Percentiles rank a stretch among this genome's conserved stretches.
These are phyloP conservation scores for Chytriomyces hyalinus DNA, from an alignment of 192 early-diverging fungal species.

Conservation along the genomic window DNA sequence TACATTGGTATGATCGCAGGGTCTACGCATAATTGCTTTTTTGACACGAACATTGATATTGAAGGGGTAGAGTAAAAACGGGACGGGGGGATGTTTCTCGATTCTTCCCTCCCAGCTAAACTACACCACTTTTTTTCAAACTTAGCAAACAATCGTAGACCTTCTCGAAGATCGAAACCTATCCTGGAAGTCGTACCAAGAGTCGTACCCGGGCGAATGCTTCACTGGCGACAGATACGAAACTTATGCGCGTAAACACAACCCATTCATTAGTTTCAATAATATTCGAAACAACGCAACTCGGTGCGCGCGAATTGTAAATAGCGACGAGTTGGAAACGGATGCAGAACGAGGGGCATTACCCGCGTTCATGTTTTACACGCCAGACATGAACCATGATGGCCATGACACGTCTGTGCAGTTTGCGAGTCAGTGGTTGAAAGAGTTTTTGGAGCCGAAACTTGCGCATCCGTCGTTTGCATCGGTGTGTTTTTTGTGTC, in stretches of 20 bases:
- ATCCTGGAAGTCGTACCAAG: slow-evolving; percentile 69
- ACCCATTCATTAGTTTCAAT: slow-evolving; percentile 67
- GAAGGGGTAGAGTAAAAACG: slow-evolving; percentile 24
- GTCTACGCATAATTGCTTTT: slow-evolving; percentile 48
- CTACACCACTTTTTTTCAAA: background rate
- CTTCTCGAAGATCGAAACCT: slow-evolving; percentile 58
- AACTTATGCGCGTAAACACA: slow-evolving; percentile 71
- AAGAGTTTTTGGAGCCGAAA: slow-evolving; percentile 57
- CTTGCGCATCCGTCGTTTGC: slow-evolving; percentile 53
- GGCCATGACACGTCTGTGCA: slow-evolving; percentile 42
- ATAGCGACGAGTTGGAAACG: slow-evolving; percentile 52
- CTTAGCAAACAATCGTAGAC: slow-evolving; percentile 49
- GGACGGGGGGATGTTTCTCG: background rate
- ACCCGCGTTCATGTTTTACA: slow-evolving; percentile 65
- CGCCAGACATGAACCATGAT: slow-evolving; percentile 61
- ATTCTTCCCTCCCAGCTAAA: background rate
- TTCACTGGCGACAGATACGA: slow-evolving; percentile 38
- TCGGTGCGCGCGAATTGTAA: slow-evolving; percentile 69
- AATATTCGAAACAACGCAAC: slow-evolving; percentile 58
- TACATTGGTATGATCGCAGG: slow-evolving; percentile 67
- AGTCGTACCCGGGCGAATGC: slow-evolving; percentile 62
- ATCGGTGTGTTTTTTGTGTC: too few species aligned
- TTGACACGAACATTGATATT: slow-evolving; percentile 54
- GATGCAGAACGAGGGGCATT: slow-evolving; percentile 58
- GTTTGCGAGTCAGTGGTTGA: slow-evolving; percentile 53